These are phyloP conservation scores for Aspergillus avenaceus DNA, from an alignment of 495 filamentous ascomycete genomes.

Conservation along the genomic window DNA sequence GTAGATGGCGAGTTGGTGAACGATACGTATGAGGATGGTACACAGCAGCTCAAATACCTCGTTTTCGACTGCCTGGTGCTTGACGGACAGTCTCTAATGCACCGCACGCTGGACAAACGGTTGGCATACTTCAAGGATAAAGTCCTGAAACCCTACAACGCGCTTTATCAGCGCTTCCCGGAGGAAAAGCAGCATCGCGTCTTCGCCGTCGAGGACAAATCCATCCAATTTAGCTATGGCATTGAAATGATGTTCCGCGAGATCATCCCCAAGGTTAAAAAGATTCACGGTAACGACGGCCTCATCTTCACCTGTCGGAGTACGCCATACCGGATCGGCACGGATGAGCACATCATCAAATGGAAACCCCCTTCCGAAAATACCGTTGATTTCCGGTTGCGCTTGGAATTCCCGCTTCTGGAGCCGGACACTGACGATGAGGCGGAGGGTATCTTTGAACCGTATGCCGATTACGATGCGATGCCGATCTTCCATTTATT, in stretches of 20 bases:
- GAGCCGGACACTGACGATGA: conserved; percentile 67
- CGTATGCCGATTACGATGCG: conserved; percentile 55
- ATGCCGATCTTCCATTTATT: conserved; percentile 57
- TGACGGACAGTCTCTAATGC: conserved; percentile 70
- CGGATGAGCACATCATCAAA: conserved; percentile 89
- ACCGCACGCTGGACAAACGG: conserved; percentile 79
- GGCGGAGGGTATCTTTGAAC: conserved; percentile 52
- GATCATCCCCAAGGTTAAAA: conserved; percentile 71
- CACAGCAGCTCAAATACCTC: conserved; percentile 68
- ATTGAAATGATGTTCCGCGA: conserved; percentile 87
- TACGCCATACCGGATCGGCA: conserved; percentile 81
- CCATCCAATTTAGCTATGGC: conserved; percentile 81
- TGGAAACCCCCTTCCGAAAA: conserved; percentile 96
- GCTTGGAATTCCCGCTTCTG: conserved; percentile 67
- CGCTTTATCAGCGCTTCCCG: conserved; percentile 63
- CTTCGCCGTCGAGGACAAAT: conserved; percentile 81
- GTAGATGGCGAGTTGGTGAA: conserved; percentile 92
- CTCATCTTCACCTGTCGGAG: conserved; percentile 92
- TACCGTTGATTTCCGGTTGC: conserved; percentile 83
- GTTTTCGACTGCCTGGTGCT: conserved; percentile 91
- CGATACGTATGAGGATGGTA: conserved; percentile 61
- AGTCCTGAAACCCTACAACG: conserved; percentile 74
- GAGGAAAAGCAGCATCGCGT: conserved; percentile 64
- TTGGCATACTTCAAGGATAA: conserved; percentile 78
- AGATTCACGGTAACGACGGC: conserved; percentile 84